phyloP scores from a whole-genome alignment of 2,329 filamentous ascomycete genomes.

The Colletotrichum cuscutae region DNA sequence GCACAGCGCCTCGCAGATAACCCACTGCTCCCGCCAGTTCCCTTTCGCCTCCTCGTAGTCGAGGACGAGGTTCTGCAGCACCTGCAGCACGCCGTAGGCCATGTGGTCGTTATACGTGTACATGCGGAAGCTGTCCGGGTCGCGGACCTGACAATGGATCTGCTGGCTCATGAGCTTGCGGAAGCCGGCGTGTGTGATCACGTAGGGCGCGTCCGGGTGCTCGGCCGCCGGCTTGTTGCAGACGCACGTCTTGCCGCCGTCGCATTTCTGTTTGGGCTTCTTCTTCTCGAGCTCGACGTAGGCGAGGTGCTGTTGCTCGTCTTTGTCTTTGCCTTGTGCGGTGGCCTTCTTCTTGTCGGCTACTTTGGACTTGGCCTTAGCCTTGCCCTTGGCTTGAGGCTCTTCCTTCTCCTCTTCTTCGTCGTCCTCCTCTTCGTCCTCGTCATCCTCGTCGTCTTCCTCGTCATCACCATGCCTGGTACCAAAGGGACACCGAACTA shows the following conservation, averaged over 20 bases:
- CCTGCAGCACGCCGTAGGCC: constrained; percentile 52
- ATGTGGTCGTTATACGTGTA: constrained; percentile 55
- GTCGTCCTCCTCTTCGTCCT: background rate
- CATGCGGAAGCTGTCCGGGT: constrained; percentile 53
- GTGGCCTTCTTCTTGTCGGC: background rate
- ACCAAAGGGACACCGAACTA: constrained; percentile 41
- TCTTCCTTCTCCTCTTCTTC: background rate
- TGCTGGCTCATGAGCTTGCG: constrained; percentile 25
- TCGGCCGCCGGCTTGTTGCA: constrained; percentile 35
- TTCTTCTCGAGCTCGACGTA: background rate
- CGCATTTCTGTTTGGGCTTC: constrained; percentile 32
- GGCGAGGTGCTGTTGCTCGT: constrained; percentile 19
- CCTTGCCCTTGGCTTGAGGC: constrained; percentile 28
- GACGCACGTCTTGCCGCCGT: constrained; percentile 34
- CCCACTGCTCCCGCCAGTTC: constrained; percentile 51
- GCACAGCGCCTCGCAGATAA: constrained; percentile 49
- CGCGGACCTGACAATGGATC: constrained; percentile 14
- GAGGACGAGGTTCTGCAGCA: constrained; percentile 53
- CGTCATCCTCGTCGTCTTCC: constrained; percentile 36
- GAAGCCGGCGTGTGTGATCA: constrained; percentile 30
- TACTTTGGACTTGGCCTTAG: constrained; percentile 31
- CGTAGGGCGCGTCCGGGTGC: constrained; percentile 31
- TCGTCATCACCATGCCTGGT: constrained; percentile 29
- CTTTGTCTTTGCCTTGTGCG: constrained; percentile 15
- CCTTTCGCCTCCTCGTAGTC: constrained; percentile 48